Percentiles rank a stretch among this genome's conserved stretches.
Conservation (phyloP, 176 grass and related monocot species). For the Tillandsia fasciculata region DNA sequence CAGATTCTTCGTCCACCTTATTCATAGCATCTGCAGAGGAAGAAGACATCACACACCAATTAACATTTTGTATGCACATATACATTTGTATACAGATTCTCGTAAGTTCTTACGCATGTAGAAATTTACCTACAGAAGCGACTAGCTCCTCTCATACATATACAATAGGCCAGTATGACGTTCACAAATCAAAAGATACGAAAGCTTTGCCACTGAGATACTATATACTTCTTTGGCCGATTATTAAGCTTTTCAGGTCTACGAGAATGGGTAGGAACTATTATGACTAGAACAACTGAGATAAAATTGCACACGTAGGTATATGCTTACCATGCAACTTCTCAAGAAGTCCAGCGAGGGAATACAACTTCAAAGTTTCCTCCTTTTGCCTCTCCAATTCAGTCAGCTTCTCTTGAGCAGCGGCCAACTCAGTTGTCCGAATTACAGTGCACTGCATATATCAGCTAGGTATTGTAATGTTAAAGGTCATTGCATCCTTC, state of each 20-base stretch:
- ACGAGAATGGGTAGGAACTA: background rate
- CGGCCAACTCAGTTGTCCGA: slow-evolving; percentile 76
- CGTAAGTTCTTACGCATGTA: background rate
- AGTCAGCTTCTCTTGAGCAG: slow-evolving; percentile 69
- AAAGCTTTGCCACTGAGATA: too few relatives aligned
- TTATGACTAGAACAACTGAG: background rate
- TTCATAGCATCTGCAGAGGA: slow-evolving; percentile 37
- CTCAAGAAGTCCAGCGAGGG: slow-evolving; percentile 57
- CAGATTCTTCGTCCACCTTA: slow-evolving; percentile 71
- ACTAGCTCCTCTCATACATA: too few relatives aligned
- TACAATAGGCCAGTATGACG: too few relatives aligned
- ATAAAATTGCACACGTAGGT: background rate
- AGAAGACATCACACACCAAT: background rate
- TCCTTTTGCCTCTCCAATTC: slow-evolving; percentile 86
- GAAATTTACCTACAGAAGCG: too few relatives aligned
- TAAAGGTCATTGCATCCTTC: background rate
- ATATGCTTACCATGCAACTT: slow-evolving; percentile 70
- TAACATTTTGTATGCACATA: background rate
- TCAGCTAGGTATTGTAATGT: slow-evolving; percentile 10
- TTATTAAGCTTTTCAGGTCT: background rate
- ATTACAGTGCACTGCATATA: slow-evolving; percentile 79
- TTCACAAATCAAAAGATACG: too few relatives aligned
- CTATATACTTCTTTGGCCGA: background rate
- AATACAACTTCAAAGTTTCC: slow-evolving; percentile 56
- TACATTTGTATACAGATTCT: background rate